phyloP scores from a whole-genome alignment of 441 rosid species.

The Adansonia gregorii region DNA sequence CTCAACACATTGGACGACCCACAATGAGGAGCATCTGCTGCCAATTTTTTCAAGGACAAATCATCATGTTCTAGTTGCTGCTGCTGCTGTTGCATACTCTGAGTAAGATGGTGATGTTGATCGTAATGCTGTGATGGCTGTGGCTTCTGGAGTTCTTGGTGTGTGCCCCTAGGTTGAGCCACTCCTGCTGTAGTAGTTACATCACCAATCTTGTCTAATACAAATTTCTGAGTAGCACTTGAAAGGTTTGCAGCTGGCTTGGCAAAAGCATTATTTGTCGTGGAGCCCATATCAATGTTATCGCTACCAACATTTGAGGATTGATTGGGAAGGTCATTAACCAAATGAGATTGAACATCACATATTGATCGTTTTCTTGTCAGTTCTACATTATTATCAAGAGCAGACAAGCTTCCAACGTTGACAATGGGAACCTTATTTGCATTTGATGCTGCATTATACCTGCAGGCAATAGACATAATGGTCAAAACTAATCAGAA shows the following conservation, averaged over 20 bases:
- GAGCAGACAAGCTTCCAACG: slow-evolving; percentile 42
- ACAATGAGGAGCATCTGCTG: slow-evolving; percentile 50
- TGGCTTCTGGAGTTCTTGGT: slow-evolving; percentile 39
- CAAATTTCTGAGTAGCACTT: slow-evolving; percentile 33
- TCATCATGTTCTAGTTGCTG: slow-evolving; percentile 41
- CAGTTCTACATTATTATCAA: slow-evolving; percentile 40
- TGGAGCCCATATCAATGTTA: slow-evolving; percentile 56
- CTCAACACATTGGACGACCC: slow-evolving; percentile 58
- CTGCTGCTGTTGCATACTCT: slow-evolving; percentile 33
- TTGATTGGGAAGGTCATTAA: slow-evolving; percentile 48
- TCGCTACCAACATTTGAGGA: slow-evolving; percentile 56
- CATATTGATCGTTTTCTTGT: slow-evolving; percentile 38
- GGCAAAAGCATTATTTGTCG: slow-evolving; percentile 41
- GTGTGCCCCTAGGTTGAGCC: slow-evolving; percentile 36
- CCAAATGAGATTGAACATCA: slow-evolving; percentile 41
- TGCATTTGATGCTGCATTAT: slow-evolving; percentile 41
- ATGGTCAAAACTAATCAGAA: slow-evolving; percentile 12
- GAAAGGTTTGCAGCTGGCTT: slow-evolving; percentile 37
- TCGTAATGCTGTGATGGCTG: slow-evolving; percentile 33
- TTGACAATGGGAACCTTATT: slow-evolving; percentile 44
- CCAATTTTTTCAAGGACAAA: slow-evolving; percentile 43
- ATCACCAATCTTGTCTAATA: slow-evolving; percentile 41
- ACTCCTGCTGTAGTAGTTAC: slow-evolving; percentile 25
- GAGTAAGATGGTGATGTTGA: slow-evolving; percentile 35
- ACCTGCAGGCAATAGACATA: slow-evolving; percentile 42